Evolutionary conservation across 2,329 filamentous ascomycete species (phyloP).

Genomic region (Parasarocladium wereldwijsianum): DNA sequence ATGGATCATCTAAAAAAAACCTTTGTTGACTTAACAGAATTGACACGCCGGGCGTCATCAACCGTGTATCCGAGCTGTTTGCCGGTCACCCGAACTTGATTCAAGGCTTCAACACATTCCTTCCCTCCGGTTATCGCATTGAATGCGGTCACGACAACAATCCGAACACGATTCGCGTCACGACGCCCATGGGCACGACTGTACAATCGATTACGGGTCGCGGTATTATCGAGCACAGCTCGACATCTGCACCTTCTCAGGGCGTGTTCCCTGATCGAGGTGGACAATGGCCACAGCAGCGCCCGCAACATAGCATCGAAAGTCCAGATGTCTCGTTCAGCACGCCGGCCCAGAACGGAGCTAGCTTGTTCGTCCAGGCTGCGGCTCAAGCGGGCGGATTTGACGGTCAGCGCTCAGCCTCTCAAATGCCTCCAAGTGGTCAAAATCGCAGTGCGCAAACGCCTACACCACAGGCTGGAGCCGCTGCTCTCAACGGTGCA

Average conservation of each 20-base stretch:
- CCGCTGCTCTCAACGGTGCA: conserved; percentile 46
- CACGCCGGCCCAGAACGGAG: conserved; percentile 36
- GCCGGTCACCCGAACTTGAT: conserved; percentile 91
- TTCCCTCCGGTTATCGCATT: conserved; percentile 90
- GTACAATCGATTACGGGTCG: conserved; percentile 66
- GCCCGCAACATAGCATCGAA: conserved; percentile 41
- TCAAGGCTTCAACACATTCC: conserved; percentile 95
- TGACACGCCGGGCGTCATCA: conserved; percentile 94
- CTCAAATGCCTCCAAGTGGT: conserved; percentile 15
- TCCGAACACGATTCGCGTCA: conserved; percentile 90
- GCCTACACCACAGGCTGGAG: conserved; percentile 40
- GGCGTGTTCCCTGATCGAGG: conserved; percentile 31
- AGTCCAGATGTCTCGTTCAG: conserved; percentile 50
- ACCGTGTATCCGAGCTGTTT: conserved; percentile 88
- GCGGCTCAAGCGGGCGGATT: conserved; percentile 19
- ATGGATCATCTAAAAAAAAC: not conserved
- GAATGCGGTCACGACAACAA: conserved; percentile 91
- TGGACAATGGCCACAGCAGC: conserved; percentile 36
- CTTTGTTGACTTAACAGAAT: conserved; percentile 41
- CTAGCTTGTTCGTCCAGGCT: conserved; percentile 30
- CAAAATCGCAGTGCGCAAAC: conserved; percentile 39
- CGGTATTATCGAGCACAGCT: conserved; percentile 24
- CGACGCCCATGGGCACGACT: conserved; percentile 94
- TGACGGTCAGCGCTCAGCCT: conserved; percentile 18
- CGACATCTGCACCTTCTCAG: conserved; percentile 21